Base-by-base conservation (phyloP, 352 stramenopile genomes). In the Phytophthora sansomeana region DNA sequence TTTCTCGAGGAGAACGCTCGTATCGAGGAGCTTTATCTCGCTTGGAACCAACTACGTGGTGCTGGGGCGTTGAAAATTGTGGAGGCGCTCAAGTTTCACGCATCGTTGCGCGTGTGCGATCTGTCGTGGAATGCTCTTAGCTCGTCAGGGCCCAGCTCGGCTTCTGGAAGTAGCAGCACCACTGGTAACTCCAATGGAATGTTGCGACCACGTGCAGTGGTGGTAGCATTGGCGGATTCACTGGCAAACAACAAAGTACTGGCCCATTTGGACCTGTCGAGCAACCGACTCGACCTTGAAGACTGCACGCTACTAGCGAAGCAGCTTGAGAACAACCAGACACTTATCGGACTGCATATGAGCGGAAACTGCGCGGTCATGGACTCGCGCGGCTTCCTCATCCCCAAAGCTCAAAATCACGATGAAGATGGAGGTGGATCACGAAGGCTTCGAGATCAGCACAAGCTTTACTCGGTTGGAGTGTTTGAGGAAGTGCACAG, bases 171-270 rank as follows among this genome's bases (percentile, higher is more conserved):
- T 41, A 16, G 30, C 6, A 17, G 49, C 9, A 19, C 13, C 14
- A 19, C 21, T 39, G 51, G 7, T 10, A 54, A 9, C 21, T 61
- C 44, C 0, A 16, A 17, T 39, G 47, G 38, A 43, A 41, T 77
- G 10, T 43, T 87, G 24, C 71, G 69, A 39, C 72, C 75, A 16
- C 72, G 79, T 32, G 68, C 81, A 1, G 74, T 92, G 21, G 71
- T 91, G 3, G 71, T 74, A 26, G 83, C 83, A 6, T 68, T 93
- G 7, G 80, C 75, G 0, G 79, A 91, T 36, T 74, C 85, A 19
- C 67, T 93, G 6, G 75, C 85, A 16, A 91, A 91, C 69, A 93
- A 93, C 70, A 93, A 93, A 24, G 73, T 92, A 29, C 72, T 93
- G 0, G 58, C 54, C 4, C 83, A 93, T 55, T 59, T 93, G 28